A percentile compares a stretch with the other conserved stretches of the same genome.
These are phyloP conservation scores for Ceratobasidium sp. DNA, from an alignment of 1,284 basidiomycete species.

Conservation along the genomic window DNA sequence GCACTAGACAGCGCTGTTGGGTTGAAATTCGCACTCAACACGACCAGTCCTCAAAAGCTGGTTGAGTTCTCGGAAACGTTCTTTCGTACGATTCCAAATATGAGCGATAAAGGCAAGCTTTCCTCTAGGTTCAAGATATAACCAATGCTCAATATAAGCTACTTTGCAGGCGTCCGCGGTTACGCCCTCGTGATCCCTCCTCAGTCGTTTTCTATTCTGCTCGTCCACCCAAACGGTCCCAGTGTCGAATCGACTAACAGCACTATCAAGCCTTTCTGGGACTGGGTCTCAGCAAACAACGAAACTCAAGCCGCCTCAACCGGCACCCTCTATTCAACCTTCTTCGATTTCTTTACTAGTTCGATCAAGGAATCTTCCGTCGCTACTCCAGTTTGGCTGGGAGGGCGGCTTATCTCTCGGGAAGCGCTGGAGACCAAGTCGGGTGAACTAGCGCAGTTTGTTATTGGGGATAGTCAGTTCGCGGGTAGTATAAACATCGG, in stretches of 20 bases:
- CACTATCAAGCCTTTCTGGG: slow-evolving; percentile 1
- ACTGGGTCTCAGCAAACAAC: slow-evolving; percentile 15
- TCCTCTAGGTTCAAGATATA: neutral
- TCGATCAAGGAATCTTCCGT: neutral
- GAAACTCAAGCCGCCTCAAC: neutral
- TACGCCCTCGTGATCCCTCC: neutral
- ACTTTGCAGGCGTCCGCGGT: slow-evolving; percentile 3
- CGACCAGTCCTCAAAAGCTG: neutral
- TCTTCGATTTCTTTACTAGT: neutral
- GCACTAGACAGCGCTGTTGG: neutral
- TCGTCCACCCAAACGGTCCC: slow-evolving; percentile 17
- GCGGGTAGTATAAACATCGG: neutral
- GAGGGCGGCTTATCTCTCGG: neutral
- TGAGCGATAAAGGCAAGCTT: neutral
- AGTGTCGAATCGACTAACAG: neutral
- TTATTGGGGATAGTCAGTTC: neutral
- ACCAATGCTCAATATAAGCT: neutral
- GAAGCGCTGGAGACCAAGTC: neutral
- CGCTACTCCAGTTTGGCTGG: neutral
- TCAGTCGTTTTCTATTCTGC: neutral
- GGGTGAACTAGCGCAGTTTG: neutral
- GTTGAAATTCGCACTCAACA: neutral
- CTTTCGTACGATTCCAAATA: slow-evolving; percentile 1
- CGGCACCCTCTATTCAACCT: neutral
- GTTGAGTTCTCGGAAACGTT: neutral